Evolutionary conservation across 2,329 filamentous ascomycete species (phyloP), one percentile per base, ranked within the genome.

Genomic region (Coniochaeta sp.): DNA sequence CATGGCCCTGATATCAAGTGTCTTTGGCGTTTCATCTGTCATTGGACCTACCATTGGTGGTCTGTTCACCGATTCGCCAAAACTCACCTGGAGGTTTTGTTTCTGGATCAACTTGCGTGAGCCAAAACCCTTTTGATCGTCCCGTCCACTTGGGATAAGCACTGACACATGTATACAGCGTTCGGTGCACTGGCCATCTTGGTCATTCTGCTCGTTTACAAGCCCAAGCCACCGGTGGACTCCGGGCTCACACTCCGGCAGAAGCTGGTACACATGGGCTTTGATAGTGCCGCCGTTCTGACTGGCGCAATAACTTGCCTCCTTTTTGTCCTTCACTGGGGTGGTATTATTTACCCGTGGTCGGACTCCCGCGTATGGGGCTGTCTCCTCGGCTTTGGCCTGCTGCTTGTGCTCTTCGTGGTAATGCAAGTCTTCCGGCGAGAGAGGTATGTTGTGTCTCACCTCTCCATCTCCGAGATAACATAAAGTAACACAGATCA

Each of bases 341-440:
- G 65, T 65, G 60, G 71, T 69, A 40, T 76, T 67, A 60, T 67
- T 70, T 66, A 71, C 50, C 64, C 75, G 2, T 52, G 47, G 47
- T 38, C 70, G 75, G 2, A 73, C 74, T 8, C 64, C 76, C 1
- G 73, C 76, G 62, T 76, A 70, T 69, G 75, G 72, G 84, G 83
- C 67, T 77, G 88, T 26, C 72, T 89, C 59, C 73, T 87, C 1
- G 67, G 67, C 59, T 84, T 87, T 65, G 83, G 83, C 52, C 65
- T 76, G 43, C 63, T 81, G 16, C 74, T 79, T 1, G 73, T 82
- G 6, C 69, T 61, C 17, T 55, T 80, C 67, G 67, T 88, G 40
- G 74, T 84, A 64, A 82, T 81, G 63, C 88, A 91, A 70, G 81
- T 80, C 67, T 78, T 79, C 52, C 67, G 89, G 14, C 87, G 87